Evolutionary conservation across 2,329 filamentous ascomycete genomes (phyloP).

Genomic region (Sporothrix brasiliensis): DNA sequence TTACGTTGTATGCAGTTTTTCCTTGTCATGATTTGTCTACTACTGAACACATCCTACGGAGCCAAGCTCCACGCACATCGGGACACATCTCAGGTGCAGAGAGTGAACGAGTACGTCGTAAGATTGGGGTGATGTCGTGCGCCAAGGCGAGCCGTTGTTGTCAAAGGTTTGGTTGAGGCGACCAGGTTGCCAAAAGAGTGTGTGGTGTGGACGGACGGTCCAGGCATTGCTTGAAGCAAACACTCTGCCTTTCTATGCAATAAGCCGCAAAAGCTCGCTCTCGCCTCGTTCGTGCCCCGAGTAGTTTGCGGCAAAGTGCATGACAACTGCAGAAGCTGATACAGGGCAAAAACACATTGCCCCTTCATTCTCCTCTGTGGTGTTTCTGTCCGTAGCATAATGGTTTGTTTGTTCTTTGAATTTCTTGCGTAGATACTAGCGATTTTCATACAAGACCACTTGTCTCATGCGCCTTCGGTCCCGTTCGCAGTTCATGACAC

Average conservation of each 20-base stretch:
- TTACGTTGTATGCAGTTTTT: no score
- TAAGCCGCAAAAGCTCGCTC: not conserved
- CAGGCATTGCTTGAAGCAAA: not conserved
- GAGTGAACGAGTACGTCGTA: not conserved
- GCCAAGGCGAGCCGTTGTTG: constrained; percentile 10
- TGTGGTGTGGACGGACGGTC: not conserved
- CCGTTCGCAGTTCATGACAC: not conserved
- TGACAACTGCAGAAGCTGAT: constrained; percentile 10
- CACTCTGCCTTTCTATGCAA: not conserved
- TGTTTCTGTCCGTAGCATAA: not conserved
- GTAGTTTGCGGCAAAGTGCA: constrained; percentile 20
- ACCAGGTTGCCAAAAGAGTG: constrained; percentile 11
- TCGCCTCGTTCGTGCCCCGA: not conserved
- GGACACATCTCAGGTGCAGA: not conserved
- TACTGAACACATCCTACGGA: no score
- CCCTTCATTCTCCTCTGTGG: not conserved
- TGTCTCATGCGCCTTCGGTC: not conserved
- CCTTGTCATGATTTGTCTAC: not conserved
- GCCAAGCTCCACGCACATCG: not conserved
- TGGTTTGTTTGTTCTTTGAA: not conserved
- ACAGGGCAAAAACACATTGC: constrained; percentile 5
- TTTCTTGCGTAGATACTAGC: not conserved
- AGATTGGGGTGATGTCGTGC: constrained; percentile 20
- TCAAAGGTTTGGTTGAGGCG: constrained; percentile 5
- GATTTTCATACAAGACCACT: not conserved